These are phyloP conservation scores for Balansia obtecta DNA, from an alignment of 2,329 filamentous ascomycete species.

Conservation along the genomic window DNA sequence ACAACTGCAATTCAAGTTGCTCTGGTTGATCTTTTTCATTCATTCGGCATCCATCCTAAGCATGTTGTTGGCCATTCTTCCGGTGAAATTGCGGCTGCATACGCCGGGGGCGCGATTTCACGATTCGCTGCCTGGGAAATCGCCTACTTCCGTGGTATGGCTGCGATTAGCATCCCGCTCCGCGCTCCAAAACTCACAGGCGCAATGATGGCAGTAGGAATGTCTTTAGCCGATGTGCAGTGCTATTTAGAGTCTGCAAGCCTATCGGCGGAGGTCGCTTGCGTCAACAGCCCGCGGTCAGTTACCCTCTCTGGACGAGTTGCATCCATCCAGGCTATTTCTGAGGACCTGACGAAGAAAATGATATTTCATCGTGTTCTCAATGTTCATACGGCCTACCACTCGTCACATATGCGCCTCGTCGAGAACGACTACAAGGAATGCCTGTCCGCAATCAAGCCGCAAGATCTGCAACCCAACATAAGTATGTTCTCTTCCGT, in stretches of 20 bases:
- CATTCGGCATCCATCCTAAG: constrained; percentile 19
- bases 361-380: constrained; percentile 24
- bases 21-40: constrained; percentile 26
- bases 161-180: constrained; percentile 17
- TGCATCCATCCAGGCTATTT: constrained; percentile 18
- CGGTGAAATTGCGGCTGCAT: constrained; percentile 34
- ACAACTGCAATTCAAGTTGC: constrained; percentile 31
- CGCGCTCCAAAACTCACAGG: constrained; percentile 19
- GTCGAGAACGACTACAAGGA: constrained; percentile 24
- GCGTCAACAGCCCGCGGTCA: constrained; percentile 31
- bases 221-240: constrained; percentile 17
- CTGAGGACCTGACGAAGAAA: constrained; percentile 17
- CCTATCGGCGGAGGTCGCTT: constrained; percentile 24
- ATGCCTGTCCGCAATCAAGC: constrained; percentile 13
- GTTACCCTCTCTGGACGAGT: constrained; percentile 30
- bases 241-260: constrained; percentile 14
- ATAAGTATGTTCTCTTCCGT: constrained; percentile 30
- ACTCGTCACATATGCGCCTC: constrained; percentile 30
- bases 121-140: constrained; percentile 27
- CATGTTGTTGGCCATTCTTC: constrained; percentile 33
- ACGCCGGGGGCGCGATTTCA: constrained; percentile 24
- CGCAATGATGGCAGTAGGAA: constrained; percentile 29
- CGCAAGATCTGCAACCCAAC: constrained; percentile 7
- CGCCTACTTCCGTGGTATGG: constrained; percentile 28
- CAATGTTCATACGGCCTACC: constrained; percentile 28